Evolutionary conservation across 2,329 filamentous ascomycete genomes (phyloP).

Genomic region (Colletotrichum destructivum): DNA sequence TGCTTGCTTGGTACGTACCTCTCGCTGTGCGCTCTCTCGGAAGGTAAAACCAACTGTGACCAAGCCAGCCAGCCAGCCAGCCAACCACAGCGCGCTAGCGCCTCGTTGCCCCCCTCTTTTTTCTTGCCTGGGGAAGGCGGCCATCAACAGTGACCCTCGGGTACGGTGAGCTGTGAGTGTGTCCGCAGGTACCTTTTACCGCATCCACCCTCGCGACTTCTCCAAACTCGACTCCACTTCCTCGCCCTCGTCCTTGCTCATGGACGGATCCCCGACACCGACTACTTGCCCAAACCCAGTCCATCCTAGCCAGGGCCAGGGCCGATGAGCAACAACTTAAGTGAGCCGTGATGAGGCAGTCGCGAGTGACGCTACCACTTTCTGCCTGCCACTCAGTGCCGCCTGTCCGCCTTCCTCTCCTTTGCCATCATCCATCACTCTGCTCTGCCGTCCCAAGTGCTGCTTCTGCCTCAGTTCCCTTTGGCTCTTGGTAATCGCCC

Average conservation of each 20-base stretch:
- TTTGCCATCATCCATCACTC: conserved; percentile 14
- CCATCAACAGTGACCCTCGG: conserved; percentile 19
- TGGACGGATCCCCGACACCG: conserved; percentile 18
- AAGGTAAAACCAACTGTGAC: conserved; percentile 13
- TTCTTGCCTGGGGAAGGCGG: conserved; percentile 25
- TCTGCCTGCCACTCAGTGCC: conserved; percentile 25
- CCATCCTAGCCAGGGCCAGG: not conserved
- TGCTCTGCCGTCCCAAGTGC: conserved; percentile 1
- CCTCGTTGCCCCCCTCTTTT: conserved; percentile 28
- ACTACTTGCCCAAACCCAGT: conserved; percentile 7
- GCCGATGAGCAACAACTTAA: not conserved
- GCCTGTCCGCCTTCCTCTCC: conserved; percentile 23
- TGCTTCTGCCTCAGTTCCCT: conserved; percentile 8
- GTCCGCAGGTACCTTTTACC: conserved; percentile 3
- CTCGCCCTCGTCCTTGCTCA: conserved; percentile 6
- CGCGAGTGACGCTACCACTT: conserved; percentile 37
- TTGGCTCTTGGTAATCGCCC: not conserved
- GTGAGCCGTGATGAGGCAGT: conserved; percentile 18
- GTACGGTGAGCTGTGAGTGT: not conserved
- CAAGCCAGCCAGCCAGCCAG: conserved; percentile 31
- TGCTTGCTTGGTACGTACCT: not conserved
- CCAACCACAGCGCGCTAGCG: conserved; percentile 27
- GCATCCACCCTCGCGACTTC: conserved; percentile 4
- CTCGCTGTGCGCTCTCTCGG: not conserved
- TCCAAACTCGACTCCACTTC: conserved; percentile 13